These are phyloP conservation scores for Rosa multiflora DNA, from an alignment of 306 rosid species.

Conservation along the genomic window DNA sequence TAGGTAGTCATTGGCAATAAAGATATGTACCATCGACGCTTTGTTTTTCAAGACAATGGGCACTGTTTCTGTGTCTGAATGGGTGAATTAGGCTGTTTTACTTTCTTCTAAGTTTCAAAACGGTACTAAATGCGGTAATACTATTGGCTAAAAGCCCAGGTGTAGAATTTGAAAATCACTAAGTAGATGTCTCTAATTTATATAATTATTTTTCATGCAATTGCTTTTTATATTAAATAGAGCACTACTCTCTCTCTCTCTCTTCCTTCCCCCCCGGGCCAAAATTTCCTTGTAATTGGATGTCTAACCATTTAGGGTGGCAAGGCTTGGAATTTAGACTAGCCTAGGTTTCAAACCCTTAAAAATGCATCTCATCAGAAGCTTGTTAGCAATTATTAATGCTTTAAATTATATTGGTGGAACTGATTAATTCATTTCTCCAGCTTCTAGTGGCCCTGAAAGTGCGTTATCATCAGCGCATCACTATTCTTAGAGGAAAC, in stretches of 20 bases:
- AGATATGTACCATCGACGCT: neutral
- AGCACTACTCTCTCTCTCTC: neutral
- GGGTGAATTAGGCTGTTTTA: neutral
- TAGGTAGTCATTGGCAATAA: neutral
- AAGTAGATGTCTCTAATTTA: neutral
- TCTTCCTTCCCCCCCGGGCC: too few relatives aligned
- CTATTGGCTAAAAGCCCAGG: neutral
- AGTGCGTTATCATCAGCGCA: slow-evolving; percentile 92
- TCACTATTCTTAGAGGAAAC: slow-evolving; percentile 98
- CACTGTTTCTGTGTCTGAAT: neutral
- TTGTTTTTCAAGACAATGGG: neutral
- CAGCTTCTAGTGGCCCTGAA: slow-evolving; percentile 96
- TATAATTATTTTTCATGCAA: neutral
- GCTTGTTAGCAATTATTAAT: neutral
- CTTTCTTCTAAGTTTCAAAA: slow-evolving; percentile 1
- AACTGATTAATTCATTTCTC: slow-evolving; percentile 37
- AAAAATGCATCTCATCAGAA: neutral
- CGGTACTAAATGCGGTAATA: neutral
- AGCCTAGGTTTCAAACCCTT: too few relatives aligned
- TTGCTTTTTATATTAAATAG: neutral
- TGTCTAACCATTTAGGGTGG: neutral
- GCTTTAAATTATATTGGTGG: slow-evolving; percentile 6
- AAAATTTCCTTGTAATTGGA: neutral
- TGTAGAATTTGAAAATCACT: neutral
- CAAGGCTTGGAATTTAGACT: too few relatives aligned